Base-by-base conservation (phyloP, 441 rosid species). In the Brassica hybrid region DNA sequence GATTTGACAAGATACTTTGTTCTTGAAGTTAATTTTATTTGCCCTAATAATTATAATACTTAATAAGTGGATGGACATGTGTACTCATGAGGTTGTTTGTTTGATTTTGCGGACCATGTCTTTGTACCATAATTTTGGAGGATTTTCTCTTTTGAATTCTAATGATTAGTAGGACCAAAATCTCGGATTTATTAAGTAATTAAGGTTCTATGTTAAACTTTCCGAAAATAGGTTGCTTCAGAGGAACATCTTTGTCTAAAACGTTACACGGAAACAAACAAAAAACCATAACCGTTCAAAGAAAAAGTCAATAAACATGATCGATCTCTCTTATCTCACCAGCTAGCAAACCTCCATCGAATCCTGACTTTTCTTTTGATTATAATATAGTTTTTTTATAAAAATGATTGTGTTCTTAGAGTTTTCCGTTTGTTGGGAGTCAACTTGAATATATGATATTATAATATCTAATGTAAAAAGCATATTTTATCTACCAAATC, bases 301-400 rank as follows among this genome's bases (percentile, higher is more conserved):
- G 65, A 54, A 27, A 79, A 79, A 79, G 82, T 79, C 82, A 79
- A 75, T 58, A 57, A 21, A 63, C 67, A 79, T 79, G 75, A 74
- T 69, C 75, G 23, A 79, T 69, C 7, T 9, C 45, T 79, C 79
- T 74, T 79, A 79, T 79, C 82, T 75, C 79, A 74, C 57, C 82
- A 79, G 82, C 82, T 79, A 74, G 82, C 79, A 79, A 71, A 79
- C 71, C 52, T 59, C 14, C 21, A 79, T 79, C 74, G 75, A 79
- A 69, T 69, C 72, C 67, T 79, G 68, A 79, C 72, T 74, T 74
- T 79, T 69, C 64, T 45, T 74, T 57, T 69, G n/a, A 16, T 62
- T 59, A 30, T 45, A 34, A 62, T 66, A 72, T 72, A 30, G 23
- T 60, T 4, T 63, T 25, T 3, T 19, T 18, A 1, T 65, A 14